phyloP scores from a whole-genome alignment of 2,329 filamentous ascomycete genomes.

The Septoria petroselini region DNA sequence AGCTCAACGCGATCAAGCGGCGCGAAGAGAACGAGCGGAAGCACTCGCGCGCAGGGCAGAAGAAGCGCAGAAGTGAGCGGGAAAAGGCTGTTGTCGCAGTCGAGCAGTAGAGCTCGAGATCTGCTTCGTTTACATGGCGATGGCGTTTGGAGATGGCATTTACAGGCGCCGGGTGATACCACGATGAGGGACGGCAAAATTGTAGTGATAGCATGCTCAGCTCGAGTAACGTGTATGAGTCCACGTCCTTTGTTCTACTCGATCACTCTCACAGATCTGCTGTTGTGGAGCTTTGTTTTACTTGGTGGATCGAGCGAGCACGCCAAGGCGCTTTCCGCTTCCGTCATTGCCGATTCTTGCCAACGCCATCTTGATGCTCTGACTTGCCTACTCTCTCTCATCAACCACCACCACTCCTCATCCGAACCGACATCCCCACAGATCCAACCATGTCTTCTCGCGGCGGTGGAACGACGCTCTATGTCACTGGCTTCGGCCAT shows the following conservation, averaged over 20 bases:
- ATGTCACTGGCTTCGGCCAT: constrained; percentile 98
- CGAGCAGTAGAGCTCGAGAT: constrained; percentile 49
- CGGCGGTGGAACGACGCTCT: constrained; percentile 81
- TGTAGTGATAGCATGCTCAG: constrained; percentile 1
- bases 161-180: constrained; percentile 9
- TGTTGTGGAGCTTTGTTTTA: no score
- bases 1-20: constrained; percentile 81
- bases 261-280: no score
- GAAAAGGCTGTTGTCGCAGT: constrained; percentile 85
- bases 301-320: no score
- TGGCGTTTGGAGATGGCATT: constrained; percentile 17
- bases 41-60: constrained; percentile 79
- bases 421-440: constrained; percentile 3
- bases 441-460: constrained; percentile 79
- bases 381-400: constrained; percentile 2
- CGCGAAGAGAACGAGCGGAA: constrained; percentile 91
- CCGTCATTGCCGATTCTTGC: neutral
- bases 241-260: no score
- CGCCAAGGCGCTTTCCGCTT: neutral
- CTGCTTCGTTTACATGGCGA: constrained; percentile 15
- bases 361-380: constrained; percentile 6
- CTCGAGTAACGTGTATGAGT: no score
- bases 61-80: constrained; percentile 71
- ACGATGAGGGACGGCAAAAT: neutral
- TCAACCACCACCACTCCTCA: constrained; percentile 12